These are phyloP conservation scores for Ustilago sp. DNA, from an alignment of 1,284 basidiomycete genomes.

Conservation along the genomic window DNA sequence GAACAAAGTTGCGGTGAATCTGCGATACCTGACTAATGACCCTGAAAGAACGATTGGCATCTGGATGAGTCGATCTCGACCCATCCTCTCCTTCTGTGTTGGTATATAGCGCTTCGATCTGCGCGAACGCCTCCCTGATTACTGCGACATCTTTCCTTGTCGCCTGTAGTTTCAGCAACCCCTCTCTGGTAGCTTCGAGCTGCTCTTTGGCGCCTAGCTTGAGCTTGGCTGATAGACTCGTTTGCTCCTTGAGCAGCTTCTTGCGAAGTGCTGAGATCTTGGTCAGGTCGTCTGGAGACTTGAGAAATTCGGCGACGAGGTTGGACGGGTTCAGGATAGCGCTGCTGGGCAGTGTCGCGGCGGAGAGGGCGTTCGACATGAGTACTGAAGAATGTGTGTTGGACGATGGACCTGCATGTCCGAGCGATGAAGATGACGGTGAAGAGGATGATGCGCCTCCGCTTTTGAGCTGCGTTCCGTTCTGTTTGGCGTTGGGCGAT, in stretches of 20 bases:
- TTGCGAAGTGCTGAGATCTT: conserved; percentile 90
- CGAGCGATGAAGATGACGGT: conserved; percentile 29
- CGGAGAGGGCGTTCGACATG: conserved; percentile 31
- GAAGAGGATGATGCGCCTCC: conserved; percentile 11
- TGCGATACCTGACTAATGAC: conserved; percentile 79
- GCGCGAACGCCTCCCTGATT: conserved; percentile 91
- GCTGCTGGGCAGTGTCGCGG: conserved; percentile 22
- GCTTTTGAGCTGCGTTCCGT: conserved; percentile 19
- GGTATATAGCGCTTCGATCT: conserved; percentile 78
- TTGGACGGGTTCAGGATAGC: conserved; percentile 30
- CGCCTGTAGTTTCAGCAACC: conserved; percentile 83
- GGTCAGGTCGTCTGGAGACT: conserved; percentile 87
- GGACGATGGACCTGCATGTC: conserved; percentile 25
- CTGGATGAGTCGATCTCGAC: conserved; percentile 27
- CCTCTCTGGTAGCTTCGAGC: conserved; percentile 88
- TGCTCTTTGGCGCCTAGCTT: conserved; percentile 94
- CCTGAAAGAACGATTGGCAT: conserved; percentile 56
- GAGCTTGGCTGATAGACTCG: conserved; percentile 91
- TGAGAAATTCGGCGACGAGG: conserved; percentile 62
- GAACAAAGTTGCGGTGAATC: conserved; percentile 93
- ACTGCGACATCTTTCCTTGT: conserved; percentile 85
- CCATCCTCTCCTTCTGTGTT: conserved; percentile 31
- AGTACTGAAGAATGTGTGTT: conserved; percentile 13
- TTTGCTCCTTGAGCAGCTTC: conserved; percentile 95
- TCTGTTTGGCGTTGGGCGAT: conserved; percentile 6